These are phyloP conservation scores for Chamaecrista fasciculata DNA, from an alignment of 306 rosid genomes.

Conservation along the genomic window DNA sequence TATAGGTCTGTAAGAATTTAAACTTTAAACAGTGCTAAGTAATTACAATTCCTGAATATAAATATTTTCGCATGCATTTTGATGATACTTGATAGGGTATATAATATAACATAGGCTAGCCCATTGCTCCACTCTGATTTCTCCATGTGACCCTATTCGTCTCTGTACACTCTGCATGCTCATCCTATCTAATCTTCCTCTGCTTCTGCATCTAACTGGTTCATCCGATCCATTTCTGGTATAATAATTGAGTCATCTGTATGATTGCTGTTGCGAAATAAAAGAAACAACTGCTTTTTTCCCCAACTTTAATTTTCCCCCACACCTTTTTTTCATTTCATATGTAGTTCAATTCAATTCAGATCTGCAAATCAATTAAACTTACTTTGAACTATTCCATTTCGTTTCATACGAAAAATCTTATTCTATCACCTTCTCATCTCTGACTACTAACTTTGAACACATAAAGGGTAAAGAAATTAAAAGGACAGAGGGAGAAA, in stretches of 20 bases:
- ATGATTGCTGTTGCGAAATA: not conserved
- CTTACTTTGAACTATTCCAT: not conserved
- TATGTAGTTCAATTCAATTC: slow-evolving; percentile 43
- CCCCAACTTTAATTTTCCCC: not conserved
- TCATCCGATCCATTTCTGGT: not conserved
- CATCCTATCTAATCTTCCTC: not conserved
- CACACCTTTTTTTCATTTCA: slow-evolving; percentile 23
- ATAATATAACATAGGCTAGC: too few relatives aligned
- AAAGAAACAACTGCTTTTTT: slow-evolving; percentile 23
- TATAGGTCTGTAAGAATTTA: not conserved
- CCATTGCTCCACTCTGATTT: slow-evolving; percentile 31
- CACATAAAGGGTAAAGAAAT: not conserved
- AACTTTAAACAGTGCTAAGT: not conserved
- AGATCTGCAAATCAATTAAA: slow-evolving; percentile 26
- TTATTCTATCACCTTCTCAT: not conserved
- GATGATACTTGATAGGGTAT: too few relatives aligned
- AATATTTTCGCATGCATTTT: too few relatives aligned
- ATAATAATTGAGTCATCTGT: not conserved
- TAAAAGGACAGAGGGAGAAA: not conserved
- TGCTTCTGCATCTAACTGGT: slow-evolving; percentile 13
- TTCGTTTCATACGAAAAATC: not conserved
- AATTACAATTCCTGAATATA: not conserved
- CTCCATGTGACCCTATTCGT: slow-evolving; percentile 38
- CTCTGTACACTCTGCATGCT: not conserved
- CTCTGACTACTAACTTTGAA: not conserved